These are phyloP conservation scores for Coemansia sp. DNA, from an alignment of 192 early-diverging fungal species.

Conservation along the genomic window DNA sequence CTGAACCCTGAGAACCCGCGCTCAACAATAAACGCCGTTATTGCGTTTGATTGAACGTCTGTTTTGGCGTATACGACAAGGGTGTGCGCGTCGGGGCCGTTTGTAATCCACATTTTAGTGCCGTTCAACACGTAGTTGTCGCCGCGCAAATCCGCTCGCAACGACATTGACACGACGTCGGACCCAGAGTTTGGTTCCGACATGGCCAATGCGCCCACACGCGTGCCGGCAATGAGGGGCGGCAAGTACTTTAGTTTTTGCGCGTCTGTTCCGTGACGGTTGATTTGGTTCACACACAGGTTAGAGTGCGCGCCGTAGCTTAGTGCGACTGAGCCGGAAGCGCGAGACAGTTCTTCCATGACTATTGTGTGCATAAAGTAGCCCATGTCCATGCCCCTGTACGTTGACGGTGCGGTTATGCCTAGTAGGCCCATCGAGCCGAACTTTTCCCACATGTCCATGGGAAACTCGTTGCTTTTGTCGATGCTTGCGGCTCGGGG, in stretches of 20 bases:
- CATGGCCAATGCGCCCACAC: conserved; percentile 93
- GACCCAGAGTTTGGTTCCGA: conserved; percentile 86
- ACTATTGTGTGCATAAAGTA: conserved; percentile 87
- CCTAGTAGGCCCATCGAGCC: conserved; percentile 94
- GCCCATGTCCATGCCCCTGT: conserved; percentile 85
- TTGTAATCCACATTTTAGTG: conserved; percentile 97
- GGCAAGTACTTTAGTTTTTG: conserved; percentile 93
- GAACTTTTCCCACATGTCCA: conserved; percentile 97
- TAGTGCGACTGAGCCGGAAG: conserved; percentile 85
- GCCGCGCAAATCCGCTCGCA: conserved; percentile 78
- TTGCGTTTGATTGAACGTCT: conserved; percentile 69
- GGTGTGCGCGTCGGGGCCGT: conserved; percentile 86
- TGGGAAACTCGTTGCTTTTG: conserved; percentile 81
- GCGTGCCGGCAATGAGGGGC: conserved; percentile 80
- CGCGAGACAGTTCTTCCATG: conserved; percentile 92
- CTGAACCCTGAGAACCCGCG: conserved; percentile 84
- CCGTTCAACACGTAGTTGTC: conserved; percentile 84
- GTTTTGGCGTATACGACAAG: conserved; percentile 94
- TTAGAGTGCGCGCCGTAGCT: conserved; percentile 98
- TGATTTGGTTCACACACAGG: conserved; percentile 94
- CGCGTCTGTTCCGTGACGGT: conserved; percentile 78
- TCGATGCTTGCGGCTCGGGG: conserved; percentile 80
- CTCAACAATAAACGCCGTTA: conserved; percentile 94
- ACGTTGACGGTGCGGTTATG: conserved; percentile 81
- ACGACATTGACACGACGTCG: conserved; percentile 90